Percentiles rank a stretch among this genome's conserved stretches.
Evolutionary conservation across 148 eudicot species (phyloP).

Genomic region (Vaccinium macrocarpon): DNA sequence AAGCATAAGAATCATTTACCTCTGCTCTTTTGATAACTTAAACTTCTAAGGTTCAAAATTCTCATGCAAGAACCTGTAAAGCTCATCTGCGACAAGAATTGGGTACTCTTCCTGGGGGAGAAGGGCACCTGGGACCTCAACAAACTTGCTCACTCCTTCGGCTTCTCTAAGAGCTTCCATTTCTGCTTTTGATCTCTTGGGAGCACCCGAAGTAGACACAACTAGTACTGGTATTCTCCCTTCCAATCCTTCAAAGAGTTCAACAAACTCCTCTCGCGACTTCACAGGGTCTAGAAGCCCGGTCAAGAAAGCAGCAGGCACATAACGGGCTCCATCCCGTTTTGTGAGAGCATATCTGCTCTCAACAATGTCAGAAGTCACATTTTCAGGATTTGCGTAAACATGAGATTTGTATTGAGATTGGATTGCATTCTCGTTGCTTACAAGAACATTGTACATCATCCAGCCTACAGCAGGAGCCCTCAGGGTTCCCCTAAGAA

Average conservation of each 20-base stretch:
- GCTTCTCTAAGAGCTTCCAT: constrained; percentile 88
- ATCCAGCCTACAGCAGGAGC: constrained; percentile 99
- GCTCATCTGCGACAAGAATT: constrained; percentile 62
- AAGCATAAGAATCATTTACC: background rate
- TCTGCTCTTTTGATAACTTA: background rate
- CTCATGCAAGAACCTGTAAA: constrained; percentile 66
- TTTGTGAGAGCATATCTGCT: constrained; percentile 78
- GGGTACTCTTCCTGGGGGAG: constrained; percentile 98
- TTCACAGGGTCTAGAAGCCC: constrained; percentile 84
- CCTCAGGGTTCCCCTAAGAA: constrained; percentile 84
- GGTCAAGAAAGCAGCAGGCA: constrained; percentile 95
- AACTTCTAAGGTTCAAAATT: constrained; percentile 21
- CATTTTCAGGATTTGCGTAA: constrained; percentile 76
- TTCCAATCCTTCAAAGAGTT: constrained; percentile 58
- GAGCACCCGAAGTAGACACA: constrained; percentile 61
- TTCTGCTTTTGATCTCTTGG: constrained; percentile 95
- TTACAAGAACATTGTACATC: constrained; percentile 95
- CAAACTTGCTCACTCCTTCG: constrained; percentile 73
- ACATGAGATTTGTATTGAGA: constrained; percentile 96
- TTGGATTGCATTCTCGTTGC: constrained; percentile 80
- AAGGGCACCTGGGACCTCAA: constrained; percentile 93
- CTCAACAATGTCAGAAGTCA: constrained; percentile 66
- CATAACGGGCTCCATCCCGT: constrained; percentile 85
- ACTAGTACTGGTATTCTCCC: constrained; percentile 67
- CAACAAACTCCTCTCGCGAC: constrained; percentile 72